Base-by-base conservation (phyloP, 2,329 filamentous ascomycete genomes). In the Fusarium sp. region DNA sequence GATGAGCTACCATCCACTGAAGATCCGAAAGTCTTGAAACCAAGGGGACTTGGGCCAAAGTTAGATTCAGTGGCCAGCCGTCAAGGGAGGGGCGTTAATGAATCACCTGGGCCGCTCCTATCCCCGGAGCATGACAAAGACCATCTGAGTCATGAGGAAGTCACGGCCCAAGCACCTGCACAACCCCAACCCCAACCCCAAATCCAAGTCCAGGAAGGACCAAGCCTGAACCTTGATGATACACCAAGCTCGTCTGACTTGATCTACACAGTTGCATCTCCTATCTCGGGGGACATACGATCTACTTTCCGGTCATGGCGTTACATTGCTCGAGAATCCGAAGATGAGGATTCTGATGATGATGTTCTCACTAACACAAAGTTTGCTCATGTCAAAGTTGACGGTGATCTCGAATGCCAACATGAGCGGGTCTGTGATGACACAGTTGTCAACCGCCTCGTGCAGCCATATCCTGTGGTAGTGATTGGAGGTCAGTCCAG, bases 21-120 rank as follows among this genome's bases (percentile, higher is more conserved):
- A 26, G 47, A 18, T 40, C 10, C 26, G 37, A 18, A 55, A 31
- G n/a, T 15, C 28, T 42, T 59, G 26, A 15, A 37, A 31, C 10
- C 30, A 23, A 26, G 15, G 20, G 30, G n/a, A 20, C n/a, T n/a
- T n/a, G 31, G 28, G 36, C 15, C 56, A 31, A 20, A 36, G 40
- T 9, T 31, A 18, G 50, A 26, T 31, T 28, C 30, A 28, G 47
- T 49, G 34, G n/a, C 23, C 45, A 23, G 15, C 20, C 23, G 20
- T 28, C 33, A 20, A 34, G 36, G 57, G 46, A 44, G 57, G 41
- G 64, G 37, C n/a, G 51, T 20, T 23, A 28, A 36, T 26, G 34
- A 28, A 41, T 26, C 33, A 38, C 34, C 15, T 40, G 15, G 13
- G 37, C 36, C 20, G 13, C 18, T 63, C n/a, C 26, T 46, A n/a